Conservation (phyloP, 495 filamentous ascomycete genomes). For the Aspergillus mulundensis region DNA sequence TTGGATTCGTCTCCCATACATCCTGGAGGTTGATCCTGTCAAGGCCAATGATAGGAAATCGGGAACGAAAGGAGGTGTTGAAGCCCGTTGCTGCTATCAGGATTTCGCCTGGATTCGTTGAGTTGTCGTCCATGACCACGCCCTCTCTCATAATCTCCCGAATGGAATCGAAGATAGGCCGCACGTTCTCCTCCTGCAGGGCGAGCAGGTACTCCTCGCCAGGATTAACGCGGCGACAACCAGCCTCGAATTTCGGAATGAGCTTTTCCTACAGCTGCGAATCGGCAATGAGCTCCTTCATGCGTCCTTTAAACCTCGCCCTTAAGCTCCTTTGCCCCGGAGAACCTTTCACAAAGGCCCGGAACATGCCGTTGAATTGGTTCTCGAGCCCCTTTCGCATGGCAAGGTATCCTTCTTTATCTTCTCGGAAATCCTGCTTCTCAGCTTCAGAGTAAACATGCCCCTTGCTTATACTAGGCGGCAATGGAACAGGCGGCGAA, state of each 20-base stretch:
- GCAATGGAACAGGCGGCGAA: background rate
- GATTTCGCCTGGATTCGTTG: constrained; percentile 40
- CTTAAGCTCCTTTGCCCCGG: constrained; percentile 29
- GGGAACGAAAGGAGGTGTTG: constrained; percentile 37
- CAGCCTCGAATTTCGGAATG: constrained; percentile 43
- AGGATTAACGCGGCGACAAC: constrained; percentile 47
- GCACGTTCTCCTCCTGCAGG: background rate
- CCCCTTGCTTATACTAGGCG: background rate
- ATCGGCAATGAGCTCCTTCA: constrained; percentile 29
- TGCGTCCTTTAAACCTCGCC: background rate
- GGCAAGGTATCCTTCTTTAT: background rate
- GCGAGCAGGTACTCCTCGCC: constrained; percentile 35
- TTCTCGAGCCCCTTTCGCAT: background rate
- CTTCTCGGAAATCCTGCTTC: background rate
- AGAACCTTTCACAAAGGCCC: background rate
- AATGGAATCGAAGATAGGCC: constrained; percentile 34
- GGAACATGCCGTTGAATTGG: background rate
- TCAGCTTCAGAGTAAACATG: background rate
- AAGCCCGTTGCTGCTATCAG: constrained; percentile 47
- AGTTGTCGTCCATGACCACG: constrained; percentile 23
- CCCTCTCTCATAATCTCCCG: constrained; percentile 20
- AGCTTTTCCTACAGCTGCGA: constrained; percentile 32
- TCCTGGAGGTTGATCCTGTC: constrained; percentile 35
- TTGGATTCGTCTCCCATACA: constrained; percentile 31
- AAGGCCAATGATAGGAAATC: constrained; percentile 43